Evolutionary conservation across 192 early-diverging fungal genomes (phyloP).

Genomic region (Coemansia sp.): DNA sequence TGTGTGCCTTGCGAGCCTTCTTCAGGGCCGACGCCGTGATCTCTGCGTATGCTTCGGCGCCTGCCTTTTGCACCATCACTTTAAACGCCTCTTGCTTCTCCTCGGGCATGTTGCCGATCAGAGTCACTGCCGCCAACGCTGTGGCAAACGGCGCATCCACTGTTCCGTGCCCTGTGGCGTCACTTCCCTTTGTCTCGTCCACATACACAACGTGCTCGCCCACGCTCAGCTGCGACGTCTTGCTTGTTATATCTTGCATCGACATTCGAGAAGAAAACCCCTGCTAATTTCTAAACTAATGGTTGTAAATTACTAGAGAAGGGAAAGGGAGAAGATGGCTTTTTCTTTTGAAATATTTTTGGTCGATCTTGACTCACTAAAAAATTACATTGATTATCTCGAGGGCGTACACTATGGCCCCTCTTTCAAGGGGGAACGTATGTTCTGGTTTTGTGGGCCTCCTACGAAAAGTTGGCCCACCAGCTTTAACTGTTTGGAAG

Average conservation of each 20-base stretch:
- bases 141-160: constrained; percentile 77
- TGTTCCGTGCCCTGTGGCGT: constrained; percentile 75
- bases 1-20: constrained; percentile 80
- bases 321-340: neutral
- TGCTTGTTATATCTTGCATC: constrained; percentile 27
- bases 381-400: neutral
- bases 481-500: no score
- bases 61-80: constrained; percentile 70
- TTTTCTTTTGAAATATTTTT: neutral
- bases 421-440: no score
- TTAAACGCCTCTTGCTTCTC: constrained; percentile 52
- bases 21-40: constrained; percentile 90
- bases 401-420: no score
- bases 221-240: constrained; percentile 32
- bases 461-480: no score
- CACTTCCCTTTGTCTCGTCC: constrained; percentile 81
- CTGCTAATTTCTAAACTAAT: neutral
- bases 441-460: no score
- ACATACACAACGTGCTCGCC: constrained; percentile 54
- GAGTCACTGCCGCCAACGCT: constrained; percentile 67
- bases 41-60: constrained; percentile 69
- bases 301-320: neutral
- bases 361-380: constrained; percentile 6
- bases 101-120: constrained; percentile 48
- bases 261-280: constrained; percentile 21